These are phyloP conservation scores for Prunus yedoensis DNA, from an alignment of 331 rosid genomes.

Conservation along the genomic window DNA sequence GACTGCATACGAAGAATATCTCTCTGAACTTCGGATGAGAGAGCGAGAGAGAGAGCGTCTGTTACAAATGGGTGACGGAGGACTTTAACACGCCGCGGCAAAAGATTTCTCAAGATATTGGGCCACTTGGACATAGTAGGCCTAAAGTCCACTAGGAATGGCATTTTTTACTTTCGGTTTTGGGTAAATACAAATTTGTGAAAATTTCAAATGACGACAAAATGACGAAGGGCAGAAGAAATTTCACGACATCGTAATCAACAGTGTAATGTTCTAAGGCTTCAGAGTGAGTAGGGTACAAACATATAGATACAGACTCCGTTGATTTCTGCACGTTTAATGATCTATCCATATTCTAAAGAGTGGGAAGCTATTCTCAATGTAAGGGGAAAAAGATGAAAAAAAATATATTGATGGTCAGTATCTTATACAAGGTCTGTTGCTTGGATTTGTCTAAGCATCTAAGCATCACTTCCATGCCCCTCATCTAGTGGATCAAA, in stretches of 20 bases:
- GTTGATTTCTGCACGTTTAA: not conserved
- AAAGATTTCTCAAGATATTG: too few species aligned
- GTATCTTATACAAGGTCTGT: not conserved
- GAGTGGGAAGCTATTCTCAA: not conserved
- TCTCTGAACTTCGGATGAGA: not conserved
- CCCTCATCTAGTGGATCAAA: constrained; percentile 56
- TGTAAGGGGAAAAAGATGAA: not conserved
- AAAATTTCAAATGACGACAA: too few species aligned
- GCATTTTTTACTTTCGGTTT: too few species aligned
- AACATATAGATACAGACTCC: too few species aligned
- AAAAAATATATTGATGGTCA: not conserved
- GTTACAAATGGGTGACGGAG: too few species aligned
- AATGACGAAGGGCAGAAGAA: too few species aligned
- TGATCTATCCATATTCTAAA: constrained; percentile 4
- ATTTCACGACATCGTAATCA: too few species aligned
- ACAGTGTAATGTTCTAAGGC: not conserved
- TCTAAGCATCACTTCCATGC: constrained; percentile 36
- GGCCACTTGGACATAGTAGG: too few species aligned
- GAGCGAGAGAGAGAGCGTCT: not conserved
- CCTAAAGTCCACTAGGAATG: too few species aligned
- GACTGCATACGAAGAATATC: not conserved
- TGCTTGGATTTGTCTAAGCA: constrained; percentile 24
- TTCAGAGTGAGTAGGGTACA: not conserved
- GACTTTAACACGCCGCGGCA: too few species aligned
- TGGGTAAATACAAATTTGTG: too few species aligned